These are phyloP conservation scores for Phytophthora boehmeriae DNA, from an alignment of 352 stramenopile species.

Conservation along the genomic window DNA sequence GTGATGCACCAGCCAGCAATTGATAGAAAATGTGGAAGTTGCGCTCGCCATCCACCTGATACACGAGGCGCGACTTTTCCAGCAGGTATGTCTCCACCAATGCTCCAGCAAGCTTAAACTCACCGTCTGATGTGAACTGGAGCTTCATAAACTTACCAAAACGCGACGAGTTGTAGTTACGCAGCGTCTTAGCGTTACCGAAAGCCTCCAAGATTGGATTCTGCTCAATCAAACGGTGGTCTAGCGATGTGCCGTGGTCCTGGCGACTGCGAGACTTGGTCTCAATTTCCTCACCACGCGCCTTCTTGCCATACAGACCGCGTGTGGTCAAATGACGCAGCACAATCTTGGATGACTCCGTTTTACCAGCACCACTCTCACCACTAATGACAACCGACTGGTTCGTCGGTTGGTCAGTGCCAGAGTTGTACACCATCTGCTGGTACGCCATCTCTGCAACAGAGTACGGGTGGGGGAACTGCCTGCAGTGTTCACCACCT, in stretches of 20 bases:
- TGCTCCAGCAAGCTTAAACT: constrained; percentile 87
- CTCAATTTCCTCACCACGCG: constrained; percentile 77
- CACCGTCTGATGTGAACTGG: constrained; percentile 89
- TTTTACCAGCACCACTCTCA: constrained; percentile 90
- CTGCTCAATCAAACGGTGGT: constrained; percentile 86
- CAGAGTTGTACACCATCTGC: constrained; percentile 91
- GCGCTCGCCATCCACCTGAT: constrained; percentile 90
- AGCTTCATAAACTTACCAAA: constrained; percentile 97
- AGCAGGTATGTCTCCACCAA: constrained; percentile 90
- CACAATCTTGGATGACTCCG: constrained; percentile 91
- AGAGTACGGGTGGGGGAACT: constrained; percentile 85
- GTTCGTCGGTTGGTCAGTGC: constrained; percentile 85
- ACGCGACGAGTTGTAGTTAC: constrained; percentile 95
- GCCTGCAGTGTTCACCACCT: constrained; percentile 76
- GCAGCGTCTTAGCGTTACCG: constrained; percentile 95
- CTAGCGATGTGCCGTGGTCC: constrained; percentile 66
- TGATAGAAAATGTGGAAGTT: constrained; percentile 98
- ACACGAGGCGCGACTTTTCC: constrained; percentile 88
- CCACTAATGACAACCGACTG: constrained; percentile 88
- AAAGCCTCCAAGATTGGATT: constrained; percentile 96
- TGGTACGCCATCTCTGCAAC: constrained; percentile 92
- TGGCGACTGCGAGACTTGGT: constrained; percentile 52
- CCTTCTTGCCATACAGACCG: constrained; percentile 87
- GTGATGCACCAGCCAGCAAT: constrained; percentile 73
- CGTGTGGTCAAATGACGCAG: constrained; percentile 88